phyloP scores from a whole-genome alignment of 192 early-diverging fungal species.

The Coemansia sp. region DNA sequence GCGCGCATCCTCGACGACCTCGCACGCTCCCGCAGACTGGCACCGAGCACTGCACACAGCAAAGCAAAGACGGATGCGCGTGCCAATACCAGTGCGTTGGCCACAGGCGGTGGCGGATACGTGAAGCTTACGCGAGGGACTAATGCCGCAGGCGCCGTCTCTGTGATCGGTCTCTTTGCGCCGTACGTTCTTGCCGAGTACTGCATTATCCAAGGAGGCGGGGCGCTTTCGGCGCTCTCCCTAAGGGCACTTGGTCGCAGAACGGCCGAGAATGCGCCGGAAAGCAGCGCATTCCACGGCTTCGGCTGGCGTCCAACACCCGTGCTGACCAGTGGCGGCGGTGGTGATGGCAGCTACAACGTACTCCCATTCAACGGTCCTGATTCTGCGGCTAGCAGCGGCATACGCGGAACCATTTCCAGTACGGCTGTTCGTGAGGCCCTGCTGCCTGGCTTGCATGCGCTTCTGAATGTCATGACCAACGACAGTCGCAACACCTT shows the following conservation, averaged over 20 bases:
- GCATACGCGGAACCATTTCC: slow-evolving; percentile 15
- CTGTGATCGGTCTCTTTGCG: slow-evolving; percentile 26
- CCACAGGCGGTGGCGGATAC: slow-evolving; percentile 1
- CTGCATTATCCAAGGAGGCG: slow-evolving; percentile 49
- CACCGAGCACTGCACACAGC: not conserved
- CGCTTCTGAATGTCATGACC: slow-evolving; percentile 40
- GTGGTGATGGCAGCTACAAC: not conserved
- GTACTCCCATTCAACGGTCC: not conserved
- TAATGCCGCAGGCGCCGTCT: slow-evolving; percentile 26
- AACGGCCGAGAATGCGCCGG: not conserved
- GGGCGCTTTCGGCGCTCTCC: slow-evolving; percentile 1
- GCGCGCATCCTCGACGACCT: slow-evolving; percentile 33
- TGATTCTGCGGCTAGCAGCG: not conserved
- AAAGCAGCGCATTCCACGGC: slow-evolving; percentile 19
- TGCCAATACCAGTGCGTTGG: not conserved
- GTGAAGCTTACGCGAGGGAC: slow-evolving; percentile 47
- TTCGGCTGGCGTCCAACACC: slow-evolving; percentile 35
- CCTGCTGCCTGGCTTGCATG: slow-evolving; percentile 44
- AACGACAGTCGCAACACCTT: slow-evolving; percentile 22
- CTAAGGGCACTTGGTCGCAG: not conserved
- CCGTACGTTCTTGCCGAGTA: slow-evolving; percentile 48
- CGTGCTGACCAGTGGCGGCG: slow-evolving; percentile 3
- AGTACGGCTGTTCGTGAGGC: slow-evolving; percentile 39
- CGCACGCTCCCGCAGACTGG: slow-evolving; percentile 17
- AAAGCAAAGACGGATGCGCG: not conserved